Base-by-base conservation (phyloP, 441 rosid genomes). In the Croton setiger region DNA sequence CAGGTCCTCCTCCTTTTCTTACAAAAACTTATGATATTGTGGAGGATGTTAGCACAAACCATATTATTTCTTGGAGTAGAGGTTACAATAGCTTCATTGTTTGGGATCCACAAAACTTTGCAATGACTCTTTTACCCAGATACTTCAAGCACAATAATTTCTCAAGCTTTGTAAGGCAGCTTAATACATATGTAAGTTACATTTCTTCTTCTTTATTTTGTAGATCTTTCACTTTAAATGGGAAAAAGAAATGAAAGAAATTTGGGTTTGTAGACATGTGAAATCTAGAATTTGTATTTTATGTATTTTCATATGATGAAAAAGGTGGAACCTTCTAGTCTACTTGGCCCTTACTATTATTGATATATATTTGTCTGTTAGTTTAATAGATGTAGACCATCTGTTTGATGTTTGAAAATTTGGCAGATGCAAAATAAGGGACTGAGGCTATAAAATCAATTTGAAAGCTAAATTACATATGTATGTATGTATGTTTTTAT, bases 91-190 rank as follows among this genome's bases (percentile, higher is more conserved):
- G 90, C 72, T 88, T 90, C 75, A 67, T 87, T 18, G 87, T 90
- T 13, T 90, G 91, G 93, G 90, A 88, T 82, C 91, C 93, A 18
- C 88, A 78, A 48, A 71, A 81, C 54, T 88, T 90, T 72, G 72
- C 93, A 41, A 64, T 48, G 60, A 76, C 62, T 73, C 90, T 88
- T 72, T 84, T 90, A 44, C 93, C 97, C 8, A 84, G 75, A 80
- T 84, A 77, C 79, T 90, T 90, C 82, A 90, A 90, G 80, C 96
- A 90, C 84, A 90, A 80, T 64, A 90, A 90, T 74, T 89, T 87
- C 83, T 89, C 96, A 20, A 89, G 96, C 82, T 89, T 89, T 78
- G 89, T 87, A 67, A 85, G 96, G 73, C 96, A 90, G 82, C 96
- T 90, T 64, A 90, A 90, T 65, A 90, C 96, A 27, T 90, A 90